These are phyloP conservation scores for Podila epigama DNA, from an alignment of 192 early-diverging fungal genomes.

Conservation along the genomic window DNA sequence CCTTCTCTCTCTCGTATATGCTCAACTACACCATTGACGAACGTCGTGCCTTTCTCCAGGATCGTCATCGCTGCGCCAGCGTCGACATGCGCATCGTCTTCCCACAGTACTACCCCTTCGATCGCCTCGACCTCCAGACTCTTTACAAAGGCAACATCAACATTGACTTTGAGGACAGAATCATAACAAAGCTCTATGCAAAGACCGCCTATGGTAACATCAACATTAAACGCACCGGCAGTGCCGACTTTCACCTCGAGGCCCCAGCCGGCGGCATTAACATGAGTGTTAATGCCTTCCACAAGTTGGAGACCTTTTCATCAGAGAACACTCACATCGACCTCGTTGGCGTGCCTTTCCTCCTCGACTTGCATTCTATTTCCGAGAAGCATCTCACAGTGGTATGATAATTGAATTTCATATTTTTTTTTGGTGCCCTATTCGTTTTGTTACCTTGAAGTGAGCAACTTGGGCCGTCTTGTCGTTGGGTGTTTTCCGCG, in stretches of 20 bases:
- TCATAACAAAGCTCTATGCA: not conserved
- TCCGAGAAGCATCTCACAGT: not conserved
- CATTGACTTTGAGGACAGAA: not conserved
- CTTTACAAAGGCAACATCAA: not conserved
- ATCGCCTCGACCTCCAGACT: constrained; percentile 1
- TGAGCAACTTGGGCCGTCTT: not conserved
- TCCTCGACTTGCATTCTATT: not conserved
- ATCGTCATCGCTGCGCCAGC: not conserved
- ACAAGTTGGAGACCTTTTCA: not conserved
- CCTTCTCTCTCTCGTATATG: not conserved
- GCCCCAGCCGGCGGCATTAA: not conserved
- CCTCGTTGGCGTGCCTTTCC: not conserved
- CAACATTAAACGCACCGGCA: not conserved
- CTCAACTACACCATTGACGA: not conserved
- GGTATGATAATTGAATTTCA: not conserved
- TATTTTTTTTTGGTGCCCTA: not conserved
- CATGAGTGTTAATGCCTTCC: not conserved
- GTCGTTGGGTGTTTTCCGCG: no score
- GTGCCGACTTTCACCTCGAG: not conserved
- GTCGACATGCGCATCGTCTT: constrained; percentile 1
- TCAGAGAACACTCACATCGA: not conserved
- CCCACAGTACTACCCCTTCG: not conserved
- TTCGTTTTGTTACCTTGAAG: not conserved
- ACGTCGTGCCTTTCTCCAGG: not conserved
- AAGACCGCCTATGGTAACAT: not conserved